phyloP scores from a whole-genome alignment of 352 stramenopile species.

The Globisporangium emineosum region DNA sequence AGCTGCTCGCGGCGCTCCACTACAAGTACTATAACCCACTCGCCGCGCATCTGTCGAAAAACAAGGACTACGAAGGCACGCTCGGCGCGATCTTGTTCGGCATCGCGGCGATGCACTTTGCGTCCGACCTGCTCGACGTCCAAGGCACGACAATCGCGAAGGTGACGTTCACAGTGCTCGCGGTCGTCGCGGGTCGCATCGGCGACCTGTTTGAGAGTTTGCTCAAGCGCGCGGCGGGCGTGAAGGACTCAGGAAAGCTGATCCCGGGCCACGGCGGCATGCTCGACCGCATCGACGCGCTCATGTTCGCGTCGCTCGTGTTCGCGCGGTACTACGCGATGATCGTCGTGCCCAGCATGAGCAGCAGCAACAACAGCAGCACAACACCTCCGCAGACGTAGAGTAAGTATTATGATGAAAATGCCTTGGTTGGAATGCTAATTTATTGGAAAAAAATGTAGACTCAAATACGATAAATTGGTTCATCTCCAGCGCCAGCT shows the following conservation, averaged over 20 bases:
- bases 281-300: conserved; percentile 94
- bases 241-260: conserved; percentile 95
- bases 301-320: conserved; percentile 88
- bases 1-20: conserved; percentile 84
- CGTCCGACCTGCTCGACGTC: conserved; percentile 60
- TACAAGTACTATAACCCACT: conserved; percentile 82
- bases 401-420: not conserved
- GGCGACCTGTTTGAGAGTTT: conserved; percentile 95
- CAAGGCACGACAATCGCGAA: conserved; percentile 77
- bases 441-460: conserved; percentile 10
- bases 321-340: conserved; percentile 63
- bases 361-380: not conserved
- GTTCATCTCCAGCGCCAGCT: not conserved
- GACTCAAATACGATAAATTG: not conserved
- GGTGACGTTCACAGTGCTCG: conserved; percentile 84
- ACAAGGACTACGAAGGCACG: conserved; percentile 96
- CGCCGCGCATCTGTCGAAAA: conserved; percentile 89
- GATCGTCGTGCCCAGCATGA: conserved; percentile 24
- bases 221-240: conserved; percentile 92
- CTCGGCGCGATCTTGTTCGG: conserved; percentile 84
- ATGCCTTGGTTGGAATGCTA: conserved; percentile 1
- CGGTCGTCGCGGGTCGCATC: conserved; percentile 91
- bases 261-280: conserved; percentile 96
- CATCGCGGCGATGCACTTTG: conserved; percentile 86
- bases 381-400: not conserved